Conservation (phyloP, 768 basidiomycete genomes). For the Nidularia pulvinata region DNA sequence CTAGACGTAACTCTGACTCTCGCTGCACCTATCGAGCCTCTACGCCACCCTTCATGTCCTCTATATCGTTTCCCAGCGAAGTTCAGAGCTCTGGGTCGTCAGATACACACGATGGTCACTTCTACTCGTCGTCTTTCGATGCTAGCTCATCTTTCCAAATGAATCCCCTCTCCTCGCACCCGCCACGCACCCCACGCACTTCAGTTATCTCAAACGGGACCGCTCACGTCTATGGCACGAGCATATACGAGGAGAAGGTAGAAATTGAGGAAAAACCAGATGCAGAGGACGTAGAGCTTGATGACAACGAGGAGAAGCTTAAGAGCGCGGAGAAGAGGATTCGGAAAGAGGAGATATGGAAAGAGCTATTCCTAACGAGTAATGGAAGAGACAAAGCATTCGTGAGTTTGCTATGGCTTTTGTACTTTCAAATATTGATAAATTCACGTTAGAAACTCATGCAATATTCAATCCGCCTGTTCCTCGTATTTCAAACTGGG, state of each 20-base stretch:
- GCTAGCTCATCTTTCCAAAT: constrained; percentile 68
- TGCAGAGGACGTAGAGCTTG: constrained; percentile 43
- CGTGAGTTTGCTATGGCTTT: constrained; percentile 41
- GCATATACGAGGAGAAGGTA: constrained; percentile 43
- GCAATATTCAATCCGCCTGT: constrained; percentile 80
- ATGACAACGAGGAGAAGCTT: constrained; percentile 46
- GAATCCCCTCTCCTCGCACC: constrained; percentile 80
- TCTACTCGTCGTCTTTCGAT: constrained; percentile 63
- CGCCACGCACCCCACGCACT: constrained; percentile 73
- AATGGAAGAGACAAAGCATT: constrained; percentile 85
- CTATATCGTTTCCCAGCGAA: constrained; percentile 58
- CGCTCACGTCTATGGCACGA: constrained; percentile 34
- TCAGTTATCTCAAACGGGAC: constrained; percentile 37
- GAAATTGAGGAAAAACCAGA: constrained; percentile 32
- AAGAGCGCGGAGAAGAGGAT: constrained; percentile 46
- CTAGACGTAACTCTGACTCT: neutral
- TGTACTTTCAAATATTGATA: neutral
- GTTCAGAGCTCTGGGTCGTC: constrained; percentile 35
- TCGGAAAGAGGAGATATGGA: constrained; percentile 70
- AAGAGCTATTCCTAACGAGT: constrained; percentile 77
- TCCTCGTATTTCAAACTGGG: constrained; percentile 65
- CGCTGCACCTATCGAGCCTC: neutral
- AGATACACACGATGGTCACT: constrained; percentile 43
- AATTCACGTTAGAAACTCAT: constrained; percentile 67
- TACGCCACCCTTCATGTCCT: constrained; percentile 48